These are phyloP conservation scores for Aspergillus unguis DNA, from an alignment of 2,329 filamentous ascomycete genomes.

Conservation along the genomic window DNA sequence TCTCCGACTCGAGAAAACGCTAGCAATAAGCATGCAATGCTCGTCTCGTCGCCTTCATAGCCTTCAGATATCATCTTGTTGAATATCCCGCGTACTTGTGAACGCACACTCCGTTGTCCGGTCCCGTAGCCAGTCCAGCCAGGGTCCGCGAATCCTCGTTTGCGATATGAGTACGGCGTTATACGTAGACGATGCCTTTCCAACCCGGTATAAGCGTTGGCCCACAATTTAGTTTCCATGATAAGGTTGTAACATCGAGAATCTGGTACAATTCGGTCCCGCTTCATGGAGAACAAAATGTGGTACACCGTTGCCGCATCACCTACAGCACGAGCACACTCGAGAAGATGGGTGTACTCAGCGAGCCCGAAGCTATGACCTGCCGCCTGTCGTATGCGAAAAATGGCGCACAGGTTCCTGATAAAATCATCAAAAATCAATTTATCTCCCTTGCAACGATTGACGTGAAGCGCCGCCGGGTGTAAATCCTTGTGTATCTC, in stretches of 20 bases:
- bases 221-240: slow-evolving; percentile 51
- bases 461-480: slow-evolving; percentile 42
- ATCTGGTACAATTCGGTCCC: slow-evolving; percentile 43
- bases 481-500: slow-evolving; percentile 51
- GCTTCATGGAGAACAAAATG: slow-evolving; percentile 48
- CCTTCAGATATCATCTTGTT: slow-evolving; percentile 47
- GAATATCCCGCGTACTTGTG: slow-evolving; percentile 42
- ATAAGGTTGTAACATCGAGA: slow-evolving; percentile 54
- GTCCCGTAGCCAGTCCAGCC: slow-evolving; percentile 34
- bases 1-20: slow-evolving; percentile 54
- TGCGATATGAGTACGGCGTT: slow-evolving; percentile 29
- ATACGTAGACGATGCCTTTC: slow-evolving; percentile 41
- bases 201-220: slow-evolving; percentile 38
- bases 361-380: slow-evolving; percentile 40
- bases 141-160: slow-evolving; percentile 20
- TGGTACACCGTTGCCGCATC: slow-evolving; percentile 42
- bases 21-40: slow-evolving; percentile 53
- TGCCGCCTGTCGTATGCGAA: slow-evolving; percentile 35
- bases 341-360: slow-evolving; percentile 54
- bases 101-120: slow-evolving; percentile 31
- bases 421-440: slow-evolving; percentile 41
- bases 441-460: slow-evolving; percentile 40
- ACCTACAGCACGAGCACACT: slow-evolving; percentile 49
- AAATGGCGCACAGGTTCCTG: slow-evolving; percentile 36
- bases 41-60: slow-evolving; percentile 49